phyloP scores from a whole-genome alignment of 2,329 filamentous ascomycete species.

The Macrophomina tecta region DNA sequence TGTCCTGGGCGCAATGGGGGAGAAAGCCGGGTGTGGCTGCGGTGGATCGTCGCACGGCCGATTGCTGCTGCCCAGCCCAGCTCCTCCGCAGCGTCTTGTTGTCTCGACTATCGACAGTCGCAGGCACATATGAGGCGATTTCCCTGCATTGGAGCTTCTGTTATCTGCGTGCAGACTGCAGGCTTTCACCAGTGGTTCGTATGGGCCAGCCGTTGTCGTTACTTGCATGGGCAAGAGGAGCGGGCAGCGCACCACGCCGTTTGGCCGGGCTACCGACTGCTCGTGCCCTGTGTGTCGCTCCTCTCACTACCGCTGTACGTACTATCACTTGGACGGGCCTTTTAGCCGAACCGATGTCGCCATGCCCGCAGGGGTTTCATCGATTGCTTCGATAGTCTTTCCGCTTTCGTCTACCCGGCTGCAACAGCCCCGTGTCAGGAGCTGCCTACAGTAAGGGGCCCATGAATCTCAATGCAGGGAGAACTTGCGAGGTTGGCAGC shows the following conservation, averaged over 20 bases:
- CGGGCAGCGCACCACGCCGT: neutral
- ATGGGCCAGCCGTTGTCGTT: neutral
- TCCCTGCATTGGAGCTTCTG: neutral
- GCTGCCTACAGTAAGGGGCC: neutral
- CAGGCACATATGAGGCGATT: neutral
- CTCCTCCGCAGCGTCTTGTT: neutral
- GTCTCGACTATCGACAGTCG: neutral
- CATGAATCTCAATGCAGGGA: neutral
- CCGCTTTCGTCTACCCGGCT: neutral
- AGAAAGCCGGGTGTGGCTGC: constrained; percentile 3
- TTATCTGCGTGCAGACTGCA: neutral
- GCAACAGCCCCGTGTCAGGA: neutral
- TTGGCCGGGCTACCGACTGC: neutral
- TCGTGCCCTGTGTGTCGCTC: neutral
- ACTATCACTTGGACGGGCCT: neutral
- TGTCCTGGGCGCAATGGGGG: neutral
- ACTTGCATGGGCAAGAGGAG: neutral
- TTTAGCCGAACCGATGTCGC: neutral
- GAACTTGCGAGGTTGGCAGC: too few relatives aligned
- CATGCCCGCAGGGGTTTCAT: neutral
- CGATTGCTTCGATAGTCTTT: neutral
- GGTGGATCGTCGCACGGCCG: neutral
- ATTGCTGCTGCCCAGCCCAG: neutral
- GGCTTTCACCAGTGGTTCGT: neutral
- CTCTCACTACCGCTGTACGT: neutral